phyloP scores from a whole-genome alignment of 2,329 filamentous ascomycete genomes.

The Phaeosphaeria sp. region DNA sequence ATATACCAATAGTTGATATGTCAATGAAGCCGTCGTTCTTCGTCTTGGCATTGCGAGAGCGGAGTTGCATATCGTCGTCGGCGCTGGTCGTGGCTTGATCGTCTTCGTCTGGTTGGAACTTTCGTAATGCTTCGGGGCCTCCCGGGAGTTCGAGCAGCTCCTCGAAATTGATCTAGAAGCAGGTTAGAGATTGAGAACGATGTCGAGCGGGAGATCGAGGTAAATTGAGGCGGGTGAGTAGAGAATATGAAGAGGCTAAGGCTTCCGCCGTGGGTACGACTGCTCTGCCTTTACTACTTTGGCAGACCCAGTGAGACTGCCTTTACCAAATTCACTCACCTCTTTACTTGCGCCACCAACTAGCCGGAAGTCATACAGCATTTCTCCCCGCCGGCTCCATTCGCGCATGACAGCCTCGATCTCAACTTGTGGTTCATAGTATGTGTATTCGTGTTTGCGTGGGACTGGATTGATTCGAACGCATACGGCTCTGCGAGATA shows the following conservation, averaged over 20 bases:
- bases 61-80: conserved; percentile 33
- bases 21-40: conserved; percentile 35
- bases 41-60: conserved; percentile 19
- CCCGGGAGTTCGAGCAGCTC: conserved; percentile 55
- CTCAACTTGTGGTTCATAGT: conserved; percentile 38
- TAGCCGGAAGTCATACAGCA: conserved; percentile 53
- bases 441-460: conserved; percentile 43
- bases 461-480: conserved; percentile 34
- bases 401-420: conserved; percentile 53
- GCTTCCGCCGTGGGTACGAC: not conserved
- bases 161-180: conserved; percentile 54
- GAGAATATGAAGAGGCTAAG: not conserved
- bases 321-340: conserved; percentile 45
- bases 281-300: not conserved
- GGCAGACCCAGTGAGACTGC: not conserved
- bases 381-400: conserved; percentile 33
- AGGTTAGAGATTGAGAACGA: not conserved
- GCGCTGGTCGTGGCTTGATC: conserved; percentile 18
- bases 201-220: not conserved
- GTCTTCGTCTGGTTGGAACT: conserved; percentile 45
- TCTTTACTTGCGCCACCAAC: conserved; percentile 48
- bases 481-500: conserved; percentile 22
- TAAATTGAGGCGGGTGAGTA: not conserved
- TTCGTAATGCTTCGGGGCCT: conserved; percentile 55
- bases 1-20: conserved; percentile 35